Evolutionary conservation across 306 rosid genomes (phyloP), one percentile per base, ranked within the genome.

Genomic region (Begonia masoniana): DNA sequence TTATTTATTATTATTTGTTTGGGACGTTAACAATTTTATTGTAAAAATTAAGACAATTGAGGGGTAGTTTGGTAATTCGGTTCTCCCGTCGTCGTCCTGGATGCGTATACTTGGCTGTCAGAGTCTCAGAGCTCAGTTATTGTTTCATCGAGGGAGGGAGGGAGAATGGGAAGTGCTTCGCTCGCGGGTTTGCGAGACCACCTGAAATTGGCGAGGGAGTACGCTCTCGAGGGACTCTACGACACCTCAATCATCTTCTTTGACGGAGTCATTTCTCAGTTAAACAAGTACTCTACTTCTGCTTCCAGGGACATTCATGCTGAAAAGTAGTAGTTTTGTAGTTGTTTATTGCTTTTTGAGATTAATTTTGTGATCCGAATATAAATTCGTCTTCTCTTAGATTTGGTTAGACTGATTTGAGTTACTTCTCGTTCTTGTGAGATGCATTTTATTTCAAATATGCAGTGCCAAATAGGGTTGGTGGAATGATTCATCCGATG

Each of bases 261-360:
- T 63, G 96, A 92, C 12, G 99, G 99, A 3, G 95, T 93, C 50
- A 56, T 92, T 63, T 86, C 99, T n/a, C 99, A 92, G 84, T 83
- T 92, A 81, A 92, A 92, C 83, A 92, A 82, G 99, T 91, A 74
- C 53, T 41, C 43, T 53, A 31, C 39, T 31, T 31, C 45, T 23
- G 17, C 42, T n/a, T 45, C 13, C 15, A 11, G 13, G 49, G 6
- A 10, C 15, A 12, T 45, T 45, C 15, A 11, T 7, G n/a, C 15
- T 7, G 0, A 31, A 5, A 6, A 31, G 49, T 45, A 10, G 49
- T 45, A 45, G 6, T 45, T 45, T 45, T 45, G 49, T 43, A 31
- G 8, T 45, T 45, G 49, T 45, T 0, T 4, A n/a, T 10, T 45
- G 13, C 1, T 11, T 45, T 45, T 45, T 45, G 13, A 45, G 14